Conservation (phyloP, 345 rosid species). For the Populus deltoides region DNA sequence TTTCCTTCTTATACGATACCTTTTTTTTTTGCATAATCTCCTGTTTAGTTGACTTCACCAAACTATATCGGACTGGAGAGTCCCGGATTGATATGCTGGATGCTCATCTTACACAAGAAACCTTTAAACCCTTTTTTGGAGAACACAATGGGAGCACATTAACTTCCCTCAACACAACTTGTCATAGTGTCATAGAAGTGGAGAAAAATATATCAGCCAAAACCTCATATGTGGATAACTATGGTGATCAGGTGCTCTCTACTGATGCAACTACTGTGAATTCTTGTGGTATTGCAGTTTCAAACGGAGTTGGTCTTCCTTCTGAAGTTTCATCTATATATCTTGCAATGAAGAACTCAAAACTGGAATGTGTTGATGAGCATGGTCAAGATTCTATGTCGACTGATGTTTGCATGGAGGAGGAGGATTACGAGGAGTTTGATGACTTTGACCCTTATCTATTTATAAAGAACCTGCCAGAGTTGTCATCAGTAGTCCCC, state of each 20-base stretch:
- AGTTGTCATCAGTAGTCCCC: conserved; percentile 79
- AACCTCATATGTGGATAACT: conserved; percentile 25
- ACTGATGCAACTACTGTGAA: conserved; percentile 34
- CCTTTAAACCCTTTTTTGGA: conserved; percentile 21
- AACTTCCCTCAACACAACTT: conserved; percentile 17
- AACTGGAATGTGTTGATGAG: conserved; percentile 89
- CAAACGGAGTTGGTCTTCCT: conserved; percentile 49
- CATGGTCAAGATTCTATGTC: conserved; percentile 75
- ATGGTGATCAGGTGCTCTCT: conserved; percentile 38
- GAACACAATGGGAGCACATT: conserved; percentile 25
- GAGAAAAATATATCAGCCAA: conserved; percentile 32
- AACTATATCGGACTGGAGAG: conserved; percentile 32
- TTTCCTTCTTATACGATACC: conserved; percentile 1
- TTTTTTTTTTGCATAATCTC: not conserved
- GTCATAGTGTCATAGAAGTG: conserved; percentile 20
- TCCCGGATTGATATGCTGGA: conserved; percentile 22
- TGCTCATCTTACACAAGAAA: conserved; percentile 20
- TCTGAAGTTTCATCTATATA: conserved; percentile 91
- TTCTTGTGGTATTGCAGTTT: conserved; percentile 45
- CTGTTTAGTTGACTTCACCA: conserved; percentile 30
- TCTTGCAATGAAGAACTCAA: conserved; percentile 92
- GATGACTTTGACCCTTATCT: conserved; percentile 94
- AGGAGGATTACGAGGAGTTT: conserved; percentile 67
- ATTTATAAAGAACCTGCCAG: conserved; percentile 91
- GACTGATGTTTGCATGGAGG: conserved; percentile 59